These are phyloP conservation scores for Spizellomyces sp. DNA, from an alignment of 192 early-diverging fungal genomes.

Conservation along the genomic window DNA sequence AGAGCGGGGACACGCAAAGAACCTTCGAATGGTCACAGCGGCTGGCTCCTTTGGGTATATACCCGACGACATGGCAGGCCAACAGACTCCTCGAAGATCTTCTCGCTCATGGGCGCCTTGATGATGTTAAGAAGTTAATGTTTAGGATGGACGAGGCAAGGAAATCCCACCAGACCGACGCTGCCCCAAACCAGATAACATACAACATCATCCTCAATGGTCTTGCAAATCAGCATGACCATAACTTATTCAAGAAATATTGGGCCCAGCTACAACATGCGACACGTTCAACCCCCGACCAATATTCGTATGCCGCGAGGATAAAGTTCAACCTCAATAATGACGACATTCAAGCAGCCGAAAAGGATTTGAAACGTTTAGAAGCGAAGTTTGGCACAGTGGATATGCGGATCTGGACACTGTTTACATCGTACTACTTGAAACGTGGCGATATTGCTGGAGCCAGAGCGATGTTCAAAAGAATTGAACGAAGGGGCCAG, in stretches of 20 bases:
- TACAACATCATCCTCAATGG: neutral
- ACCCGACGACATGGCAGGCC: no score
- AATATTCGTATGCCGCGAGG: neutral
- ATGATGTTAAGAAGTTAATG: no score
- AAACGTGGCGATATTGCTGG: neutral
- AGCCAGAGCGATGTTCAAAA: neutral
- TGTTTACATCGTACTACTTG: neutral
- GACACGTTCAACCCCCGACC: neutral
- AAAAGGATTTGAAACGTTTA: neutral
- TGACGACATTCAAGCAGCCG: neutral
- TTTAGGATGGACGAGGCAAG: no score
- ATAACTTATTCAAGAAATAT: neutral
- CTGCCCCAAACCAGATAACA: no score
- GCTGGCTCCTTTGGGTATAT: no score
- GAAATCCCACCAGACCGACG: no score
- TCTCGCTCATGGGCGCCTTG: no score
- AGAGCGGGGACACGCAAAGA: no score
- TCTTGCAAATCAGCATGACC: neutral
- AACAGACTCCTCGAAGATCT: no score
- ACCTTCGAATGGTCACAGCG: no score
- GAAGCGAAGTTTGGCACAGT: neutral
- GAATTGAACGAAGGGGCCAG: neutral
- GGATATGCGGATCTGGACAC: neutral
- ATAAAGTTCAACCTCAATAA: neutral
- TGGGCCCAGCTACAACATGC: neutral